These are phyloP conservation scores for Clarireedia monteithiana DNA, from an alignment of 2,329 filamentous ascomycete species.

Conservation along the genomic window DNA sequence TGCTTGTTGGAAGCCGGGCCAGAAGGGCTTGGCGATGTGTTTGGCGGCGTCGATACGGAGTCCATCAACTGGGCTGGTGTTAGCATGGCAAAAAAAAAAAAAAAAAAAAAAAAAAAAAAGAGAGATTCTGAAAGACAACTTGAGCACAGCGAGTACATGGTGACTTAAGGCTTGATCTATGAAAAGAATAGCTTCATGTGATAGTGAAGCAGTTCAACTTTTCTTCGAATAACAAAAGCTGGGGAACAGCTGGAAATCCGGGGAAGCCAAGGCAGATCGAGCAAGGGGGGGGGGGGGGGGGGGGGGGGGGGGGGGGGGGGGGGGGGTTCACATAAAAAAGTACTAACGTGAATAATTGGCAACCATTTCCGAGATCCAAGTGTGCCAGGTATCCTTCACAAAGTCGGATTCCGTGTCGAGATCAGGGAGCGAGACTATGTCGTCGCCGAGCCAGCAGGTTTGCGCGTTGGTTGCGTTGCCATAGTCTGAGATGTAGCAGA, in stretches of 20 bases:
- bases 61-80: slow-evolving; percentile 32
- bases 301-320: slow-evolving; percentile 46
- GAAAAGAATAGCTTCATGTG: background rate
- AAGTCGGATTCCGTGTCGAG: slow-evolving; percentile 29
- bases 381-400: slow-evolving; percentile 11
- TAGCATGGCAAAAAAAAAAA: background rate
- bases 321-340: slow-evolving; percentile 37
- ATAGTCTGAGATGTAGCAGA: slow-evolving; percentile 28
- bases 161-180: background rate
- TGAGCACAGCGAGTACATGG: too few species aligned
- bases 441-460: slow-evolving; percentile 18
- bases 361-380: slow-evolving; percentile 13
- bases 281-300: slow-evolving; percentile 43
- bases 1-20: slow-evolving; percentile 42
- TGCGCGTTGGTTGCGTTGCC: slow-evolving; percentile 28
- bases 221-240: slow-evolving; percentile 36
- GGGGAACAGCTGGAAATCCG: slow-evolving; percentile 44
- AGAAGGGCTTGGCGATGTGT: slow-evolving; percentile 43
- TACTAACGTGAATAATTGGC: slow-evolving; percentile 16
- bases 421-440: slow-evolving; percentile 38
- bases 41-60: slow-evolving; percentile 42
- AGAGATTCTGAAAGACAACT: too few species aligned
- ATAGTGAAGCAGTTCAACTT: background rate
- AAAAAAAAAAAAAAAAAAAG: too few species aligned
- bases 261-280: too few species aligned